These are phyloP conservation scores for Conringia planisiliqua DNA, from an alignment of 345 rosid genomes.

Conservation along the genomic window DNA sequence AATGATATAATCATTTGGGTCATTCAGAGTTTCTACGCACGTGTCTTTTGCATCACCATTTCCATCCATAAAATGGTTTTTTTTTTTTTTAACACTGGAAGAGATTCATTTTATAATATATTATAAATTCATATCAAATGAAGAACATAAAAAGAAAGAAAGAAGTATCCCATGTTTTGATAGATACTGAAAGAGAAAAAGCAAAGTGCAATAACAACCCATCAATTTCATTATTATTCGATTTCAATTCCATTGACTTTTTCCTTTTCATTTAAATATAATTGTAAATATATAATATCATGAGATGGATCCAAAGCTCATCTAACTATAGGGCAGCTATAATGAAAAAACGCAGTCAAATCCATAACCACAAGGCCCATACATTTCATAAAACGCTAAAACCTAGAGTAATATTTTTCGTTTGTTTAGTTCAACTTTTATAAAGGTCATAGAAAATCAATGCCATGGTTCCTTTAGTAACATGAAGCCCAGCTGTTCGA, in stretches of 20 bases:
- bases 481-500: slow-evolving; percentile 21
- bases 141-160: neutral
- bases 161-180: slow-evolving; percentile 8
- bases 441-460: too few species aligned
- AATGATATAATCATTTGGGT: too few species aligned
- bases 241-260: neutral
- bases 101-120: neutral
- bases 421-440: too few species aligned
- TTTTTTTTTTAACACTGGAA: too few species aligned
- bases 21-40: too few species aligned
- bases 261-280: neutral
- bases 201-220: slow-evolving; percentile 20
- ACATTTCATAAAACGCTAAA: too few species aligned
- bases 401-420: too few species aligned
- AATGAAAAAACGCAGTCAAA: too few species aligned
- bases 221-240: slow-evolving; percentile 23
- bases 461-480: neutral
- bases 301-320: slow-evolving; percentile 4
- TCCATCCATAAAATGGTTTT: too few species aligned
- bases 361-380: too few species aligned
- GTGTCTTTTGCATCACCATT: too few species aligned
- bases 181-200: neutral
- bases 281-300: too few species aligned
- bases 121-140: neutral
- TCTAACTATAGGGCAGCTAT: neutral